A percentile compares a stretch with the other conserved stretches of the same genome.
These are phyloP conservation scores for Macaranga tanarius DNA, from an alignment of 441 rosid species.

Conservation along the genomic window DNA sequence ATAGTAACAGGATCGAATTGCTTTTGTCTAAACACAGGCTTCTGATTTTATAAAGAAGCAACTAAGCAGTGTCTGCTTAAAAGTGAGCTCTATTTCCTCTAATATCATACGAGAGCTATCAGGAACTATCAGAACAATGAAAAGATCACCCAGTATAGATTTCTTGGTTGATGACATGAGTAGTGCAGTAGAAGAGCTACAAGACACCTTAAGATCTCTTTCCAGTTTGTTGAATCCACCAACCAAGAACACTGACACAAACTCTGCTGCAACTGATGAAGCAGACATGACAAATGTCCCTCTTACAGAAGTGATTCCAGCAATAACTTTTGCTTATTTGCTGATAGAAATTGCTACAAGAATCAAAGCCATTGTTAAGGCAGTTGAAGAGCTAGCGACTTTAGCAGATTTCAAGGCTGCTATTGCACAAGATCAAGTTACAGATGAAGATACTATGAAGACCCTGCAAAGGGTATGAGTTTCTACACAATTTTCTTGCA, in stretches of 20 bases:
- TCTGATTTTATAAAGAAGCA: conserved; percentile 37
- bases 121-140: conserved; percentile 35
- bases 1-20: background rate
- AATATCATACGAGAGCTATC: conserved; percentile 37
- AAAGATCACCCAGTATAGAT: conserved; percentile 33
- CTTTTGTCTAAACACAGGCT: conserved; percentile 27
- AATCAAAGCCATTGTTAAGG: conserved; percentile 31
- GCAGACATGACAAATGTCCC: background rate
- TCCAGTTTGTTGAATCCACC: conserved; percentile 24
- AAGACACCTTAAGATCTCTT: conserved; percentile 31
- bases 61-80: conserved; percentile 32
- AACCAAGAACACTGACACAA: conserved; percentile 15
- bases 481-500: background rate
- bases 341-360: conserved; percentile 40
- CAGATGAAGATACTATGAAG: conserved; percentile 24
- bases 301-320: conserved; percentile 34
- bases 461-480: conserved; percentile 37
- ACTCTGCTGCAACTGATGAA: conserved; percentile 1
- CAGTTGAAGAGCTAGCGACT: conserved; percentile 34
- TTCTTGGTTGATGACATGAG: conserved; percentile 41
- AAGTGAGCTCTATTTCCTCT: conserved; percentile 34
- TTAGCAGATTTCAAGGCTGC: conserved; percentile 29
- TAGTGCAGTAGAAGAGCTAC: conserved; percentile 36
- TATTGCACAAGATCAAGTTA: conserved; percentile 14
- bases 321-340: conserved; percentile 35